Evolutionary conservation across 768 basidiomycete species (phyloP).

Genomic region (Clathrus columnatus): DNA sequence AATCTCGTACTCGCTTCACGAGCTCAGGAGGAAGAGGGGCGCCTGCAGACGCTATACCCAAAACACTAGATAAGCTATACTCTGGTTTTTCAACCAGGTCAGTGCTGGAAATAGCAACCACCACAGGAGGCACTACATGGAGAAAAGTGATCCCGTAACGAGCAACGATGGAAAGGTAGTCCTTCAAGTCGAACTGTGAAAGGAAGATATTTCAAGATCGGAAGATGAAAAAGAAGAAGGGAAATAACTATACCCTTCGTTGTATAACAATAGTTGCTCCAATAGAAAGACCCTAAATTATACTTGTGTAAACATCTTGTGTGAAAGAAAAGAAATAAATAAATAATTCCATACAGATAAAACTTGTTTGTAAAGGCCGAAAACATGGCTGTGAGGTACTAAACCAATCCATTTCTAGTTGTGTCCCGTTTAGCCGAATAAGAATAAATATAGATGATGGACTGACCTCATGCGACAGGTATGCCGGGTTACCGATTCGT

Average conservation of each 20-base stretch:
- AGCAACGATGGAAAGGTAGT: background rate
- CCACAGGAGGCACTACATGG: background rate
- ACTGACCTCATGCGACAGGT: background rate
- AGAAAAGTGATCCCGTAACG: background rate
- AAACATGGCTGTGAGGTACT: background rate
- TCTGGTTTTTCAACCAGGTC: background rate
- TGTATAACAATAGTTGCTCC: background rate
- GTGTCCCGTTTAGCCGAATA: background rate
- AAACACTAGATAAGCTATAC: background rate
- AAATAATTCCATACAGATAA: background rate
- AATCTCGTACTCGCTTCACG: background rate
- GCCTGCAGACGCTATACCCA: background rate
- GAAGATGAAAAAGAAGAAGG: background rate
- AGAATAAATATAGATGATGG: background rate
- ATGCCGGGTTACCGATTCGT: background rate
- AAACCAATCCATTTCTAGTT: slow-evolving; percentile 3
- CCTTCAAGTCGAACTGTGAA: background rate
- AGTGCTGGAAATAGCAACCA: background rate
- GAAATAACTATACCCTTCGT: background rate
- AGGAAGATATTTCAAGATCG: background rate
- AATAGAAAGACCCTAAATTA: background rate
- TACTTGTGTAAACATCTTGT: too few species aligned
- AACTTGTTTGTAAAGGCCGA: background rate
- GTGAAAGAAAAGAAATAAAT: background rate
- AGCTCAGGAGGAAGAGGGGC: background rate